phyloP scores from a whole-genome alignment of 129 eudicot genomes.

The Sambucus nigra region DNA sequence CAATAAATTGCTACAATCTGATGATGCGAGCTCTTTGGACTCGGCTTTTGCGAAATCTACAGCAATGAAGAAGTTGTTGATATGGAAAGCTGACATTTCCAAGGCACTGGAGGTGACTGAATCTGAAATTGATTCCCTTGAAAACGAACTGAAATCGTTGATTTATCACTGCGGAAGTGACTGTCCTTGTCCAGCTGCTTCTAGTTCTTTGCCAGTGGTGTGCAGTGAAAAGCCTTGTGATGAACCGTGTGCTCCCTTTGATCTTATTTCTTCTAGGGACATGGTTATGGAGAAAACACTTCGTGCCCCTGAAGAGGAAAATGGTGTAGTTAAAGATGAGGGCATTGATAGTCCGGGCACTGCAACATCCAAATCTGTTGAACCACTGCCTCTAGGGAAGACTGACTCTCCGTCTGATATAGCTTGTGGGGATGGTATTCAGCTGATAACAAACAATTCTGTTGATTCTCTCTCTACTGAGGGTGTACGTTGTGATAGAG shows the following conservation, averaged over 20 bases:
- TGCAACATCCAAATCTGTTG: conserved; percentile 51
- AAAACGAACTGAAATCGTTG: conserved; percentile 60
- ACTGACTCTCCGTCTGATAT: conserved; percentile 4
- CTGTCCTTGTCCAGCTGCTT: conserved; percentile 22
- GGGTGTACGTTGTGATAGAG: conserved; percentile 8
- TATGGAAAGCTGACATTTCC: conserved; percentile 62
- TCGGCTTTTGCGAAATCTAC: conserved; percentile 40
- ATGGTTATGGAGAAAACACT: conserved; percentile 12
- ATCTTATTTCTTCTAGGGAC: conserved; percentile 28
- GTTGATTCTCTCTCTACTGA: conserved; percentile 5
- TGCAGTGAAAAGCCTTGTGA: conserved; percentile 24
- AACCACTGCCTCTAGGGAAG: conserved; percentile 15
- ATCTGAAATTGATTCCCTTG: conserved; percentile 82
- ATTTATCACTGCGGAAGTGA: conserved; percentile 20
- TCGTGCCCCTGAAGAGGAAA: conserved; percentile 14
- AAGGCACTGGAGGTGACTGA: conserved; percentile 70
- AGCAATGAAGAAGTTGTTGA: conserved; percentile 54
- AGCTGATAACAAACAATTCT: conserved; percentile 7
- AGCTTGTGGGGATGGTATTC: conserved; percentile 9
- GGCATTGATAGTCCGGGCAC: conserved; percentile 59
- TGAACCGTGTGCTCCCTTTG: conserved; percentile 22
- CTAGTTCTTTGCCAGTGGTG: conserved; percentile 22
- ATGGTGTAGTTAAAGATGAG: conserved; percentile 25
- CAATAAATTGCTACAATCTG: conserved; percentile 39
- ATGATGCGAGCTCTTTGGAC: conserved; percentile 30